These are phyloP conservation scores for Euclidium syriacum DNA, from an alignment of 345 rosid genomes.

Conservation along the genomic window DNA sequence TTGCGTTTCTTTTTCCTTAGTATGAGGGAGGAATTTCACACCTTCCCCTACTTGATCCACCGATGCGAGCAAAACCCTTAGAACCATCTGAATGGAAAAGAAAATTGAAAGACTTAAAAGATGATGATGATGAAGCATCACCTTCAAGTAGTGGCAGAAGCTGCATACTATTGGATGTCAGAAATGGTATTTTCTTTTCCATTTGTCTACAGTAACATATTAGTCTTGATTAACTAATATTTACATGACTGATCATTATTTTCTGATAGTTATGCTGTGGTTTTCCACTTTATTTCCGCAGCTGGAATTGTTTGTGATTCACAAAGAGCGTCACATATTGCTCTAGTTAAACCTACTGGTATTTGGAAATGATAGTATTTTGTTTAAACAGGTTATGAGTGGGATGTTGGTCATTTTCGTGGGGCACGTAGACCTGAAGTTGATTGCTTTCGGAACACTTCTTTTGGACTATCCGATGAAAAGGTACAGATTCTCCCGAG, in stretches of 20 bases:
- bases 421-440: constrained; percentile 81
- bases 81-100: constrained; percentile 82
- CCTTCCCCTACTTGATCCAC: constrained; percentile 75
- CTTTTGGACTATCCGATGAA: constrained; percentile 56
- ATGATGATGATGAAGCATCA: constrained; percentile 19
- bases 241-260: neutral
- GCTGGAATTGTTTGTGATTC: neutral
- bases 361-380: constrained; percentile 15
- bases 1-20: constrained; percentile 33
- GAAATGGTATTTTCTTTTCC: constrained; percentile 58
- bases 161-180: constrained; percentile 66
- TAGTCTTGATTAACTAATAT: neutral
- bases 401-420: constrained; percentile 94
- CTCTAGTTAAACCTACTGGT: neutral
- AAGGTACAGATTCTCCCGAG: constrained; percentile 40
- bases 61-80: constrained; percentile 69
- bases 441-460: constrained; percentile 85
- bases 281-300: neutral
- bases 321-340: neutral
- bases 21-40: constrained; percentile 76
- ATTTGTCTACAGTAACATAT: neutral
- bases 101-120: constrained; percentile 43
- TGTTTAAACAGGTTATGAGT: constrained; percentile 69
- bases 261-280: neutral
- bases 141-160: constrained; percentile 30